Base-by-base conservation (phyloP, 2,329 filamentous ascomycete genomes). In the Fusarium nelsonii region DNA sequence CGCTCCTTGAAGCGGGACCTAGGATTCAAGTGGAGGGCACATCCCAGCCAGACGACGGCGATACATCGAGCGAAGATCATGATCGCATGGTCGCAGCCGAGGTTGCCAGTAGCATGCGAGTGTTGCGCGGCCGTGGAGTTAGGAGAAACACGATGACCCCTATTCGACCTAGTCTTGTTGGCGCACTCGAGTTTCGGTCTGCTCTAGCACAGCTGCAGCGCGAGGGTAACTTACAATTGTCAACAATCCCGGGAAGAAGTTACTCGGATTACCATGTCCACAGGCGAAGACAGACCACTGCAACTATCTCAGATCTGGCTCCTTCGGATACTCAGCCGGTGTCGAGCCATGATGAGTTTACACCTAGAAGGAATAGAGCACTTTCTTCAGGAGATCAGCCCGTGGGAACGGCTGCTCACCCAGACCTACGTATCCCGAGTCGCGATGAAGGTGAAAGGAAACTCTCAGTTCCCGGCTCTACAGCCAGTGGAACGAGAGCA, bases 111-210 rank as follows among this genome's bases (percentile, higher is more conserved):
- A 97, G 93, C 78, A 99, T 99, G 96, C 91, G 95, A 58, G 85
- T 98, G 30, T 90, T 89, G 70, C 88, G 93, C 23, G 88, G 92
- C 1, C 82, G 83, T 33, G 84, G 88, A 46, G 85, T 85, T 44
- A 87, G 89, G 67, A 88, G 91, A 70, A 91, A 90, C 69, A 93
- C 93, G 3, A 87, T 94, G 64, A 95, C 90, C 8, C 92, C 94
- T 0, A 97, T 99, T 66, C 87, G 96, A 43, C 95, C 96, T 2
- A 98, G 96, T 82, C 83, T 99, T 46, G 91, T 99, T 5, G 96
- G 96, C 43, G 96, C 93, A 10, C 84, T 99, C 59, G 96, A 99
- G 79, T 99, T 99, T 73, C 88, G 94, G 72, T 95, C 95, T 4
- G 91, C 97, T 4, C 83, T 99, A 45, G 91, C 92, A n/a, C 94